phyloP scores from a whole-genome alignment of 176 grass and related monocot species.

The Urochloa ruziziensis region DNA sequence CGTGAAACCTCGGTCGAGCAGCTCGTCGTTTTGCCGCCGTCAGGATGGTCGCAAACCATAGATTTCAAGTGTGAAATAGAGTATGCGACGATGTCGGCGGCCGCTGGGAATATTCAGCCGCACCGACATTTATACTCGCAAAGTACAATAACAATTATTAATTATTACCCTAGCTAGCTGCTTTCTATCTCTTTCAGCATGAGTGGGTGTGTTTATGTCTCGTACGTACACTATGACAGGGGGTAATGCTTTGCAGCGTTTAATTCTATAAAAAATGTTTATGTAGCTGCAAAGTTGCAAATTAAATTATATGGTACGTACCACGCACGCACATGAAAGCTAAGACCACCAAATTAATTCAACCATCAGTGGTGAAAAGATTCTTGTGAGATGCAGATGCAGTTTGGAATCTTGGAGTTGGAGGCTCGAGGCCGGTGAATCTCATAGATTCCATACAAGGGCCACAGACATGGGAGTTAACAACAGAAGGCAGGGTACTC shows the following conservation, averaged over 20 bases:
- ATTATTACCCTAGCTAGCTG: neutral
- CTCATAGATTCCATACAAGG: neutral
- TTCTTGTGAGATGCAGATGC: neutral
- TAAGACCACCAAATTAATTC: neutral
- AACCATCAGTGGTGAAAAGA: neutral
- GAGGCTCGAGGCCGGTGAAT: neutral
- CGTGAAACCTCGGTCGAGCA: neutral
- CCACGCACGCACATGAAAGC: neutral
- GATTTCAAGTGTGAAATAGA: neutral
- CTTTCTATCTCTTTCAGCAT: neutral
- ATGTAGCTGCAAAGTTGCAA: neutral
- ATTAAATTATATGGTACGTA: neutral
- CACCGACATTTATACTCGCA: neutral
- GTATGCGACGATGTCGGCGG: neutral
- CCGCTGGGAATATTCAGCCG: neutral
- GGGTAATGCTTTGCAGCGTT: neutral
- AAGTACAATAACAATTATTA: neutral
- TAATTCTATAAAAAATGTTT: neutral
- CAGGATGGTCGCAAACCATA: neutral
- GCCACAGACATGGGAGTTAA: neutral
- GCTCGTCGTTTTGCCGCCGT: neutral
- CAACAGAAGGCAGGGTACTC: too few relatives aligned
- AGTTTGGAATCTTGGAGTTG: conserved; percentile 22
- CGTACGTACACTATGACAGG: neutral
- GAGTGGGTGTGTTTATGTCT: neutral